Percentiles rank a stretch among this genome's conserved stretches.
phyloP scores from a whole-genome alignment of 2,329 filamentous ascomycete species.

The Aspergillus costaricaensis region DNA sequence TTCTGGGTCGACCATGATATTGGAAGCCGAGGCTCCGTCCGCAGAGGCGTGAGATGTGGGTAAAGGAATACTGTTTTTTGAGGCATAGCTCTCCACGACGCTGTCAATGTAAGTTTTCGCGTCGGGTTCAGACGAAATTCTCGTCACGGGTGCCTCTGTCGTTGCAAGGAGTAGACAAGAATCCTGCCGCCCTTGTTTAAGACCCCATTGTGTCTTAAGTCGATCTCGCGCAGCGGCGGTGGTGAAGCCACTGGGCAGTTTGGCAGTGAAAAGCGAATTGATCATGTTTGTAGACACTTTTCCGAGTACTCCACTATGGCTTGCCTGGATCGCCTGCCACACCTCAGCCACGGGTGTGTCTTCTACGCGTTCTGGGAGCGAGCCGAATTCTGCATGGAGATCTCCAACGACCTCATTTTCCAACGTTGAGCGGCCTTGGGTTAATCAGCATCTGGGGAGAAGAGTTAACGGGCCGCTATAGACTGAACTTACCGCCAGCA shows the following conservation, averaged over 20 bases:
- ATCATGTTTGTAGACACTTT: not conserved
- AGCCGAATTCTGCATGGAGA: conserved; percentile 1
- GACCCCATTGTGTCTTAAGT: not conserved
- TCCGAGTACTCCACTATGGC: not conserved
- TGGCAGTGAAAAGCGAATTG: not conserved
- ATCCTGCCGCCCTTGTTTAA: not conserved
- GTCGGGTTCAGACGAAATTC: not conserved
- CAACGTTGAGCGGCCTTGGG: conserved; percentile 1
- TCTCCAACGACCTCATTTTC: conserved; percentile 12
- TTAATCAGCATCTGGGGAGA: not conserved
- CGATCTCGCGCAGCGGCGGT: not conserved
- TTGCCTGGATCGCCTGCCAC: not conserved
- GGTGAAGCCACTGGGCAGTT: conserved; percentile 3
- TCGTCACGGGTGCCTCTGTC: not conserved
- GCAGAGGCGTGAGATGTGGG: no score
- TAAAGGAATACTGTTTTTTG: no score
- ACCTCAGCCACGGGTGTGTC: not conserved
- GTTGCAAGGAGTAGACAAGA: not conserved
- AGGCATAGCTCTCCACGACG: not conserved
- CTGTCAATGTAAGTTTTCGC: not conserved
- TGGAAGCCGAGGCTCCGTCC: no score
- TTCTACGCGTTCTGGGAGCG: conserved; percentile 4
- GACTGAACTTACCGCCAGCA: not conserved
- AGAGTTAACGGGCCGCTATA: no score
- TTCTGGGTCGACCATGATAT: no score